Evolutionary conservation across 805 yeast species (phyloP), one percentile per base, ranked within the genome.

Genomic region (Naumovozyma baii): DNA sequence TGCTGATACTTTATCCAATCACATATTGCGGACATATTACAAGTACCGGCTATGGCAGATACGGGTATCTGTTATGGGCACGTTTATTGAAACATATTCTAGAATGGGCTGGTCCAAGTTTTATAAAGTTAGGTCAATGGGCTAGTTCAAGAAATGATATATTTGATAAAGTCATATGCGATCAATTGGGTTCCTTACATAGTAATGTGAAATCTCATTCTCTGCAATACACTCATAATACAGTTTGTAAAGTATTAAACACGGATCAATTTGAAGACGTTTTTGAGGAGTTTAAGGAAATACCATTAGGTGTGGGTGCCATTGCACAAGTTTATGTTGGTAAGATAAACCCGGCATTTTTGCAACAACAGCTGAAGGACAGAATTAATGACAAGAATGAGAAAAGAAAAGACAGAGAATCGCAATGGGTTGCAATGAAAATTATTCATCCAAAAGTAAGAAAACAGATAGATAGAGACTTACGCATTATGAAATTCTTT

Each of bases 81-180:
- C 61, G 62, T 39, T 61, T 76, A 35, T 62, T 90, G 16, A 69
- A 85, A 36, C 60, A 72, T 56, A 65, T 81, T 1, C 75, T 92
- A 42, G 95, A 90, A 59, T 45, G 67, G 14, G 96, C 95, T 0
- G 98, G 98, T 1, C 95, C 97, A 2, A 81, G 95, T 3, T 92
- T 83, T 57, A 78, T 83, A 41, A 83, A 85, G 60, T 71, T 92
- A 41, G 98, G 97, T 3, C 99, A 92, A 65, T 92, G 99, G 99
- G 98, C 98, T 0, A 96, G 96, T 2, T 83, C 95, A 9, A 74
- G 99, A 60, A 84, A 94, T 0, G 99, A 92, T 62, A 81, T 92
- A 26, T 90, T 92, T 63, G 81, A 95, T 3, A 66, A 64, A 35
- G 83, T 73, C 31, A 63, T 90, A 60, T 90, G 97, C 58, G 73